Conservation (phyloP, 1,284 basidiomycete species). For the Kwoniella shivajii region DNA sequence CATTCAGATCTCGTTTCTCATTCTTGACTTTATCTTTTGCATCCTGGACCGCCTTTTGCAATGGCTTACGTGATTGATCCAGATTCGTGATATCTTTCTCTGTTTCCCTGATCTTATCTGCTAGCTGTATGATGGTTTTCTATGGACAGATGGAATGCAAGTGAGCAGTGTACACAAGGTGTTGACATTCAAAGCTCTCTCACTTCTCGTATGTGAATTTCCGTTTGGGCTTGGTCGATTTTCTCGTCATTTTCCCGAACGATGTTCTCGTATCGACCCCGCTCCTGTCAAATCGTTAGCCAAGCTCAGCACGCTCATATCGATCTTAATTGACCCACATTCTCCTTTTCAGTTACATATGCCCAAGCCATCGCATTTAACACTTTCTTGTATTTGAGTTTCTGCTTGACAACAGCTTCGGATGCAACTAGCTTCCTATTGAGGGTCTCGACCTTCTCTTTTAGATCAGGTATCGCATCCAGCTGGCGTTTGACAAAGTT, state of each 20-base stretch:
- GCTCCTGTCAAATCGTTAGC: conserved; percentile 13
- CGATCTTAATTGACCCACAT: conserved; percentile 53
- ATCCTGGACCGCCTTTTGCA: conserved; percentile 68
- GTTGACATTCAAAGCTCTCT: not conserved
- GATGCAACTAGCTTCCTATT: conserved; percentile 23
- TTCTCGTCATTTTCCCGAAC: conserved; percentile 32
- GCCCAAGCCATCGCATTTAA: conserved; percentile 82
- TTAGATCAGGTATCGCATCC: conserved; percentile 27
- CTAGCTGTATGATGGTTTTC: conserved; percentile 13
- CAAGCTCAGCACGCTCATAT: not conserved
- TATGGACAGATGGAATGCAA: not conserved
- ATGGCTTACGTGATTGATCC: conserved; percentile 4
- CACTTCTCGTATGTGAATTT: conserved; percentile 21
- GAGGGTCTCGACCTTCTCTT: conserved; percentile 19
- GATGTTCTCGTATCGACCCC: conserved; percentile 6
- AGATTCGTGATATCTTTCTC: conserved; percentile 23
- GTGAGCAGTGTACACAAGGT: not conserved
- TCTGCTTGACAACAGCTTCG: conserved; percentile 20
- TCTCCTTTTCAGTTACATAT: conserved; percentile 73
- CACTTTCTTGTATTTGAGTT: conserved; percentile 45
- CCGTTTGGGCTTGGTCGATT: conserved; percentile 19
- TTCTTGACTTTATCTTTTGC: conserved; percentile 65
- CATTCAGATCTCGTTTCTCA: conserved; percentile 52
- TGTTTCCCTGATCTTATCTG: conserved; percentile 24
- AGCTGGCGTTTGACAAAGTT: conserved; percentile 22